Percentiles rank a stretch among this genome's conserved stretches.
Evolutionary conservation across 164 flowering plant species (phyloP).

Genomic region (Magnolia kwangsiensis): DNA sequence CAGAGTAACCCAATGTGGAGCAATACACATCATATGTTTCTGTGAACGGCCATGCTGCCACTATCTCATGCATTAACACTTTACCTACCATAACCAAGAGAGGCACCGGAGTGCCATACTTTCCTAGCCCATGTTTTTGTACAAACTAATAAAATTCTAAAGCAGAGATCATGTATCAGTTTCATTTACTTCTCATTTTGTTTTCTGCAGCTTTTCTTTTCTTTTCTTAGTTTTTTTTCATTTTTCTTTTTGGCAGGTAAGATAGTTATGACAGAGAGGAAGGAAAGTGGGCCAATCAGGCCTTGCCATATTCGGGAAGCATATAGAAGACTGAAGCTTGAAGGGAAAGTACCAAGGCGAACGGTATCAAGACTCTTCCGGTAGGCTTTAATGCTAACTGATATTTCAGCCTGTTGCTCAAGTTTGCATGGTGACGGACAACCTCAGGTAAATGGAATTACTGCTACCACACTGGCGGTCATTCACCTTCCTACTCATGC

Average conservation of each 20-base stretch:
- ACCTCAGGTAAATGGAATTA: no score
- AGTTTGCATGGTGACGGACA: no score
- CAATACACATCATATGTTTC: no score
- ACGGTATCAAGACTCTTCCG: constrained; percentile 84
- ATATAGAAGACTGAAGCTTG: constrained; percentile 83
- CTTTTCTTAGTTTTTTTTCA: no score
- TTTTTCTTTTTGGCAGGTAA: constrained; percentile 45
- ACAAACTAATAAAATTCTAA: not conserved
- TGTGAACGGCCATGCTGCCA: no score
- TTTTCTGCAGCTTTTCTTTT: not conserved
- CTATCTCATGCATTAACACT: no score
- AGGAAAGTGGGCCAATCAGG: constrained; percentile 82
- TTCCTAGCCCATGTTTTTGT: not conserved
- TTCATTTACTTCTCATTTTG: not conserved
- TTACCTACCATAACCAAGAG: no score
- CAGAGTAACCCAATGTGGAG: no score
- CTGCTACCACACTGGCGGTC: no score
- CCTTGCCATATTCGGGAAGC: constrained; percentile 96
- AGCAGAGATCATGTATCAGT: not conserved
- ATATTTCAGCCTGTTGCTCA: no score
- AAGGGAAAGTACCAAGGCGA: constrained; percentile 80
- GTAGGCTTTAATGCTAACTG: constrained; percentile 18
- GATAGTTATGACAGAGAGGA: constrained; percentile 82
- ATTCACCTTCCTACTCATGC: no score
- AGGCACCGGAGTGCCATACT: not conserved